Percentiles rank a stretch among this genome's conserved stretches.
These are phyloP conservation scores for Saturnispora diversa DNA, from an alignment of 805 yeast genomes.

Conservation along the genomic window DNA sequence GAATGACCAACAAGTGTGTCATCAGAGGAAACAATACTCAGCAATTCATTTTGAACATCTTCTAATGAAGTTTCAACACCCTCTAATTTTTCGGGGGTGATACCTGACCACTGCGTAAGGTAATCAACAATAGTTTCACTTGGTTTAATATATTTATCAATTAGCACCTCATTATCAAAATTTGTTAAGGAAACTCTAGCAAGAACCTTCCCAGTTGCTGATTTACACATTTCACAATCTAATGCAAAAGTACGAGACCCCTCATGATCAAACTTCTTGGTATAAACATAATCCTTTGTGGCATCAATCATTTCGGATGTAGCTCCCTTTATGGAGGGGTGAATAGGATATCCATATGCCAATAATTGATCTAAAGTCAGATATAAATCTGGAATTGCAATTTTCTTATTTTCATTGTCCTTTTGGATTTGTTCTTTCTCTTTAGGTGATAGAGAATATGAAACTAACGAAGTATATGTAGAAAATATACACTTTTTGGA, in stretches of 20 bases:
- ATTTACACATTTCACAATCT: constrained; percentile 90
- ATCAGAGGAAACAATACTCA: constrained; percentile 38
- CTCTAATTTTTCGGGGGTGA: constrained; percentile 58
- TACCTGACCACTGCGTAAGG: constrained; percentile 78
- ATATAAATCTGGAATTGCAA: constrained; percentile 46
- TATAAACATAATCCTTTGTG: constrained; percentile 43
- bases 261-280: constrained; percentile 44
- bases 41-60: constrained; percentile 59
- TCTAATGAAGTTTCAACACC: constrained; percentile 54
- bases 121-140: constrained; percentile 67
- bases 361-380: constrained; percentile 42
- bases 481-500: constrained; percentile 45
- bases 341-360: constrained; percentile 48
- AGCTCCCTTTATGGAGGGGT: constrained; percentile 31
- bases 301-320: constrained; percentile 16
- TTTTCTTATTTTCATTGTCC: constrained; percentile 30
- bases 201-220: constrained; percentile 54
- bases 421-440: constrained; percentile 40
- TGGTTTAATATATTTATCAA: constrained; percentile 78
- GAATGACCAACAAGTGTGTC: constrained; percentile 88
- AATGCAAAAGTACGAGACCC: constrained; percentile 65
- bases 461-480: constrained; percentile 47
- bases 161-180: constrained; percentile 47
- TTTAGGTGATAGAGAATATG: constrained; percentile 47
- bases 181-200: constrained; percentile 74